A percentile compares a stretch with the other conserved stretches of the same genome.
phyloP scores from a whole-genome alignment of 1,139 yeast genomes.

The Lodderomyces oxycetoniae region DNA sequence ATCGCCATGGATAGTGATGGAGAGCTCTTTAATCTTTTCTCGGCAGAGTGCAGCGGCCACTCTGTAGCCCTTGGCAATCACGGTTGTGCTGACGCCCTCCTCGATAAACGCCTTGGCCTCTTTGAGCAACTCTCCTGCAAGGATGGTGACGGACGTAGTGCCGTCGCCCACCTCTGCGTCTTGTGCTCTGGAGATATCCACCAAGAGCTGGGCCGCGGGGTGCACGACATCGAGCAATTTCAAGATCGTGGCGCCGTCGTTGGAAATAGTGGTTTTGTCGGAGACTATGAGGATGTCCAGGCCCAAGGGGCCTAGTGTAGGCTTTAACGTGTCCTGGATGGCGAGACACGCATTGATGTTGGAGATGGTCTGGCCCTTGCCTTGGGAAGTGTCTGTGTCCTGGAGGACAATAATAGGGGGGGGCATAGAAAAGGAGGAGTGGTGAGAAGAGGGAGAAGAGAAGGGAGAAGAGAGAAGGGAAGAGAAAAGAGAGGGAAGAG shows the following conservation, averaged over 20 bases:
- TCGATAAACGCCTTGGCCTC: conserved; percentile 89
- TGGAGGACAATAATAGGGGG: conserved; percentile 96
- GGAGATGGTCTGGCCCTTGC: conserved; percentile 89
- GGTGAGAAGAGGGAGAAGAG: no score
- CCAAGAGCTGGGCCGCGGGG: conserved; percentile 95
- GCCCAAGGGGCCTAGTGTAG: conserved; percentile 96
- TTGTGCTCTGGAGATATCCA: conserved; percentile 92
- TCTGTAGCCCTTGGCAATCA: conserved; percentile 83
- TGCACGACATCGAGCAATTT: conserved; percentile 92
- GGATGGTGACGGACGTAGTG: conserved; percentile 88
- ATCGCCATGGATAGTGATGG: conserved; percentile 56
- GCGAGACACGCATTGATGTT: conserved; percentile 97
- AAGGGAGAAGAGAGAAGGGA: no score
- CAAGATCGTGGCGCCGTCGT: conserved; percentile 96
- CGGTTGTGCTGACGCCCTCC: conserved; percentile 90
- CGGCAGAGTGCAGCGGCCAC: conserved; percentile 78
- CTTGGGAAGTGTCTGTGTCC: conserved; percentile 96
- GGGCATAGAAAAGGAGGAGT: no score
- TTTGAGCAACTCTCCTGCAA: conserved; percentile 92
- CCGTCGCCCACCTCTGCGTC: conserved; percentile 99
- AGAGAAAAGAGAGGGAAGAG: no score
- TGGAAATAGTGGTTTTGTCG: conserved; percentile 90
- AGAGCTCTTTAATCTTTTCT: conserved; percentile 64
- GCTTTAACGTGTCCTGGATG: conserved; percentile 89
- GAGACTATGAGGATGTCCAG: conserved; percentile 89